Conservation (phyloP, 805 yeast genomes). For the Saturnispora mendoncae region DNA sequence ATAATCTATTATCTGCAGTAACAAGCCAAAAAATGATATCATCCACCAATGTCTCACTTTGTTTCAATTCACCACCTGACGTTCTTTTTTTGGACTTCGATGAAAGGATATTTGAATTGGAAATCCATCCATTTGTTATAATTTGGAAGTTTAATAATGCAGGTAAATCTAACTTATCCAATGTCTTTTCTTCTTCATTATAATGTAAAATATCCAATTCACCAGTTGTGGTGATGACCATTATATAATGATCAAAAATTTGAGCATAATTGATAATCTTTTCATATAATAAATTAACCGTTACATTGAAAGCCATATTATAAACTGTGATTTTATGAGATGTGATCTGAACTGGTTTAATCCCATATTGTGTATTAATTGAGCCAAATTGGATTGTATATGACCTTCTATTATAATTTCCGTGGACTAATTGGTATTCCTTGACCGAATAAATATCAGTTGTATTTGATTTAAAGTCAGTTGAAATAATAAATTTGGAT, state of each 20-base stretch:
- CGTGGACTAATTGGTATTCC: slow-evolving; percentile 51
- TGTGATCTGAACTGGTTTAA: slow-evolving; percentile 66
- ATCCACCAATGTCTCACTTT: slow-evolving; percentile 19
- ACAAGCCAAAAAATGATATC: slow-evolving; percentile 51
- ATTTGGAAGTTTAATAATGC: slow-evolving; percentile 32
- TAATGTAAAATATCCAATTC: slow-evolving; percentile 53
- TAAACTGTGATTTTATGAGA: slow-evolving; percentile 55
- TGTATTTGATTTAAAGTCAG: slow-evolving; percentile 53
- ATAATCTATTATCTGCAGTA: slow-evolving; percentile 68
- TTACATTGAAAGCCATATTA: slow-evolving; percentile 49
- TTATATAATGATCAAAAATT: slow-evolving; percentile 52
- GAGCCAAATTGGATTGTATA: slow-evolving; percentile 62
- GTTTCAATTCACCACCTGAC: slow-evolving; percentile 17
- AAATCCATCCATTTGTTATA: slow-evolving; percentile 61
- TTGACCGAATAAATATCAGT: slow-evolving; percentile 62
- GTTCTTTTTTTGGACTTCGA: slow-evolving; percentile 28
- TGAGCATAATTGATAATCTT: slow-evolving; percentile 58
- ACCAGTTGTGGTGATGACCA: slow-evolving; percentile 61
- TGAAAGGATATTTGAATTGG: slow-evolving; percentile 40
- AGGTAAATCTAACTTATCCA: slow-evolving; percentile 28
- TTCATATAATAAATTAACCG: slow-evolving; percentile 43
- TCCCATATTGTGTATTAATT: slow-evolving; percentile 27
- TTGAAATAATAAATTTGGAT: slow-evolving; percentile 57
- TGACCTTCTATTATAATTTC: slow-evolving; percentile 54
- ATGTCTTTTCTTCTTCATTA: slow-evolving; percentile 14